These are phyloP conservation scores for Spatholobus suberectus DNA, from an alignment of 306 rosid genomes.

Conservation along the genomic window DNA sequence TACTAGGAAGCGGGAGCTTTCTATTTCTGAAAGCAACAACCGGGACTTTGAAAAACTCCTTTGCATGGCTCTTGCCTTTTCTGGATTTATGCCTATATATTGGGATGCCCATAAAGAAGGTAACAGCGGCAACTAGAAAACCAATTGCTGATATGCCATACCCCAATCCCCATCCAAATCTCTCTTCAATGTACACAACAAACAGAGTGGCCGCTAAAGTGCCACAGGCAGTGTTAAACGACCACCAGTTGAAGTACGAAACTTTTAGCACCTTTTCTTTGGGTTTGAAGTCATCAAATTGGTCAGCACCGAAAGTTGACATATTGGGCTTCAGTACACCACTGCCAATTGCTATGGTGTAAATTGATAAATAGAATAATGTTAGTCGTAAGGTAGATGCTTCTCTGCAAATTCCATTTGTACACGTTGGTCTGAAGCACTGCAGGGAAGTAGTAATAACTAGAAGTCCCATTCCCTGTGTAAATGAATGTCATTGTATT, in stretches of 20 bases:
- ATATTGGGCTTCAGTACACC: conserved; percentile 79
- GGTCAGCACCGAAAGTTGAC: conserved; percentile 86
- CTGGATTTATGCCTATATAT: conserved; percentile 71
- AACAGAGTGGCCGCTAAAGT: conserved; percentile 64
- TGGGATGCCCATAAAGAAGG: conserved; percentile 67
- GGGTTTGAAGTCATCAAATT: conserved; percentile 70
- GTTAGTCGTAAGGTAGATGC: conserved; percentile 50
- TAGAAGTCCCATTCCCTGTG: conserved; percentile 68
- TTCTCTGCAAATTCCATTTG: conserved; percentile 59
- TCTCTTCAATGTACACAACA: conserved; percentile 80
- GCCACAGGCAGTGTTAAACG: conserved; percentile 68
- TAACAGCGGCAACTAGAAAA: conserved; percentile 52
- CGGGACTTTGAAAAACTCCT: conserved; percentile 50
- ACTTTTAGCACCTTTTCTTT: conserved; percentile 61
- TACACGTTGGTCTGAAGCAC: conserved; percentile 58
- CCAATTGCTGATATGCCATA: conserved; percentile 70
- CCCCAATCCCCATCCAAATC: conserved; percentile 78
- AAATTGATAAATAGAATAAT: conserved; percentile 64
- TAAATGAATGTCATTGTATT: background rate
- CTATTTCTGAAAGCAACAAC: conserved; percentile 60
- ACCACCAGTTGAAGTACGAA: conserved; percentile 91
- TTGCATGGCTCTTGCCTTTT: conserved; percentile 49
- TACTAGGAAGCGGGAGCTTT: conserved; percentile 55
- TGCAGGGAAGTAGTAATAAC: conserved; percentile 63
- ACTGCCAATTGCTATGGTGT: conserved; percentile 70